phyloP scores from a whole-genome alignment of 2,329 filamentous ascomycete genomes.

The Penicillium sp. region DNA sequence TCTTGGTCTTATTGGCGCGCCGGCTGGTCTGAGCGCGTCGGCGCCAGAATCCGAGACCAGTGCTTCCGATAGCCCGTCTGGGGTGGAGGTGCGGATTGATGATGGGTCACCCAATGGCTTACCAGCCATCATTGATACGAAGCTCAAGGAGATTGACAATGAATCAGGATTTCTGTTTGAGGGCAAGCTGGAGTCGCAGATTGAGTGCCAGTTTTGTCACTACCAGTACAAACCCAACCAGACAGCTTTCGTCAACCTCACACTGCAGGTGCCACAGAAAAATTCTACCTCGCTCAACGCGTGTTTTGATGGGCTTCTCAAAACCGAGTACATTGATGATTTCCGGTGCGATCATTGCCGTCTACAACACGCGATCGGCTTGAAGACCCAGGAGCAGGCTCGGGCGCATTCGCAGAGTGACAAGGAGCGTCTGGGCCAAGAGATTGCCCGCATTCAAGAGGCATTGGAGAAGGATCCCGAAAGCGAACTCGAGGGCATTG shows the following conservation, averaged over 20 bases:
- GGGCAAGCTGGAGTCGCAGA: conserved; percentile 88
- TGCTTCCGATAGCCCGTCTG: conserved; percentile 23
- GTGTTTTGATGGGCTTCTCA: conserved; percentile 92
- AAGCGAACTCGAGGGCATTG: conserved; percentile 67
- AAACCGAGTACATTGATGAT: conserved; percentile 93
- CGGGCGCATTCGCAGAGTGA: conserved; percentile 56
- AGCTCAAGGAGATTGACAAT: conserved; percentile 39
- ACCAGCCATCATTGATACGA: conserved; percentile 38
- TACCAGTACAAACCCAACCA: conserved; percentile 83
- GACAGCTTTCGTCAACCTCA: conserved; percentile 88
- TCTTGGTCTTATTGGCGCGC: conserved; percentile 22
- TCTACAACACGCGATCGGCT: conserved; percentile 72
- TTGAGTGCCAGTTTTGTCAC: conserved; percentile 85
- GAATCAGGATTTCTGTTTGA: conserved; percentile 79
- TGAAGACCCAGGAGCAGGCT: conserved; percentile 61
- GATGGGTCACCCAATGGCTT: conserved; percentile 34
- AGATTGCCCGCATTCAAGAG: conserved; percentile 65
- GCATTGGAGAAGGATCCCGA: conserved; percentile 83
- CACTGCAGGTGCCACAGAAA: conserved; percentile 83
- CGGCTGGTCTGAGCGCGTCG: conserved; percentile 9
- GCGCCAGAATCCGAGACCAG: conserved; percentile 5
- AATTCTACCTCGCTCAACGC: conserved; percentile 76
- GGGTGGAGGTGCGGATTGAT: conserved; percentile 39
- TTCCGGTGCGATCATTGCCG: conserved; percentile 94
- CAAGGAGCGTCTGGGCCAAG: conserved; percentile 53